phyloP scores from a whole-genome alignment of 371 early-diverging fungal genomes.

The Saksenaea vasiformis region DNA sequence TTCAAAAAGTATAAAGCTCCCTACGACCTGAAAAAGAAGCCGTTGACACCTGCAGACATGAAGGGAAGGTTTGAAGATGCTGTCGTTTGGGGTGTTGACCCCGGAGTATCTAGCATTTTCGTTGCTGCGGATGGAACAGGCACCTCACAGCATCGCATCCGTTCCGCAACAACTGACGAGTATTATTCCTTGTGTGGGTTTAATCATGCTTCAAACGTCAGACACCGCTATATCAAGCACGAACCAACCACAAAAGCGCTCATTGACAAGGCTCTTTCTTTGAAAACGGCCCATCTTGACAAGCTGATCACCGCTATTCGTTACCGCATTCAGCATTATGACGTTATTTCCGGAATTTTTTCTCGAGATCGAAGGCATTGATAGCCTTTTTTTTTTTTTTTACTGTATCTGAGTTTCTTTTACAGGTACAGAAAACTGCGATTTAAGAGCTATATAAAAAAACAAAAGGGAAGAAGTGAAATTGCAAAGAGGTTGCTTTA shows the following conservation, averaged over 20 bases:
- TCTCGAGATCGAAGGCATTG: not conserved
- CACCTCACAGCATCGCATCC: not conserved
- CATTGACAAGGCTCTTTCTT: not conserved
- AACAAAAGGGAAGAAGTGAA: not conserved
- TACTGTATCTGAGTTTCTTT: not conserved
- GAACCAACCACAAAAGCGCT: not conserved
- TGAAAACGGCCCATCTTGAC: not conserved
- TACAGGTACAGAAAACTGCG: not conserved
- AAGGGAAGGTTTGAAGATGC: not conserved
- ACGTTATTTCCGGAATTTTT: not conserved
- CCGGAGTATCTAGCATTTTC: not conserved
- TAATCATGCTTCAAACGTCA: not conserved
- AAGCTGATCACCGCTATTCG: not conserved
- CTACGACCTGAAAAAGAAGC: not conserved
- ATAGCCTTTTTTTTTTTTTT: not conserved
- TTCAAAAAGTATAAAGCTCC: not conserved
- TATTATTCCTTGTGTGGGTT: not conserved
- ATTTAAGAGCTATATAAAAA: not conserved
- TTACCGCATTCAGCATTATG: not conserved
- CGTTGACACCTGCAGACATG: not conserved
- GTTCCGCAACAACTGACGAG: not conserved
- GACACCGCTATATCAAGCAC: not conserved
- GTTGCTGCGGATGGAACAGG: not conserved
- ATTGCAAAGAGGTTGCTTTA: not conserved
- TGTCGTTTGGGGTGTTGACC: not conserved